phyloP scores from a whole-genome alignment of 1,139 yeast species.

The Arxiozyma heterogenica region DNA sequence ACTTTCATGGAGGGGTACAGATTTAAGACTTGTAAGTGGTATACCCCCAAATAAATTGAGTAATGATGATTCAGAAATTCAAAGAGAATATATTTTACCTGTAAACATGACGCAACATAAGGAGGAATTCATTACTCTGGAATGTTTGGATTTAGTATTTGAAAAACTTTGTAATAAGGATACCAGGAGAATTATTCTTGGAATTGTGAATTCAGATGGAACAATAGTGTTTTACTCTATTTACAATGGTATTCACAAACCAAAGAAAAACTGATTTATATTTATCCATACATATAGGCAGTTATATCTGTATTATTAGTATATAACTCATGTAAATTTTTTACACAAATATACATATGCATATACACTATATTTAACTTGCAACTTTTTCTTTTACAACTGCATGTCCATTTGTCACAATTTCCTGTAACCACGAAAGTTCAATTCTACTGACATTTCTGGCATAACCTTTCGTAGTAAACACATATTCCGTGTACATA shows the following conservation, averaged over 20 bases:
- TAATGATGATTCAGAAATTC: conserved; percentile 21
- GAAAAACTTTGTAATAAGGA: conserved; percentile 15
- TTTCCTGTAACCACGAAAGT: conserved; percentile 76
- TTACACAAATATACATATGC: background rate
- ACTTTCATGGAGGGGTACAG: conserved; percentile 12
- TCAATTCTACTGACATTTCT: conserved; percentile 80
- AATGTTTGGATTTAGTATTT: conserved; percentile 25
- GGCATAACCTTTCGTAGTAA: conserved; percentile 87
- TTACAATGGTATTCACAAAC: conserved; percentile 56
- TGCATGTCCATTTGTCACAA: conserved; percentile 35
- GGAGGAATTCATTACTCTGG: conserved; percentile 30
- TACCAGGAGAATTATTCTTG: conserved; percentile 40
- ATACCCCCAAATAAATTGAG: conserved; percentile 29
- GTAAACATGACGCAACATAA: conserved; percentile 22
- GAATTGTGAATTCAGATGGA: conserved; percentile 53
- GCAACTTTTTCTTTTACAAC: conserved; percentile 13
- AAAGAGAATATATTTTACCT: conserved; percentile 29
- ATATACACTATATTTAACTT: background rate
- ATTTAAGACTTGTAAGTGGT: conserved; percentile 22
- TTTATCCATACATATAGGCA: background rate
- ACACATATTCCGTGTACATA: conserved; percentile 91
- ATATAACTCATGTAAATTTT: background rate
- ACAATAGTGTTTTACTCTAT: conserved; percentile 59
- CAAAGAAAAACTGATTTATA: conserved; percentile 34
- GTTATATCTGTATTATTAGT: background rate